Conservation (phyloP, 2,329 filamentous ascomycete species). For the Ilyonectria destructans region DNA sequence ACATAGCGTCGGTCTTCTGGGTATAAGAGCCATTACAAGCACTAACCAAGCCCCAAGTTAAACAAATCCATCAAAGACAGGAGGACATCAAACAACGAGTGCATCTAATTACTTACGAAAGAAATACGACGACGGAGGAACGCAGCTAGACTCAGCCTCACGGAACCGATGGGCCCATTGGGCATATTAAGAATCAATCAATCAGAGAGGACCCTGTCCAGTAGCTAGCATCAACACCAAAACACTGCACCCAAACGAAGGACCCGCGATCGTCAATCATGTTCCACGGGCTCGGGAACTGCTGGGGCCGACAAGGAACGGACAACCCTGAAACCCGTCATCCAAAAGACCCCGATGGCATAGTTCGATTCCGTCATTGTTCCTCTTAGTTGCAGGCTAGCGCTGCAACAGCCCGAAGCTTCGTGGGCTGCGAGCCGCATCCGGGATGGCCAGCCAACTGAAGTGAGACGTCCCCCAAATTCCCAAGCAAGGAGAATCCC, state of each 20-base stretch:
- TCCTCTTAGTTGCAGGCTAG: slow-evolving; percentile 47
- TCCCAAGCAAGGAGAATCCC: slow-evolving; percentile 36
- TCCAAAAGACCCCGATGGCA: slow-evolving; percentile 30
- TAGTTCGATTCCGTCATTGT: slow-evolving; percentile 48
- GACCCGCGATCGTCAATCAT: slow-evolving; percentile 9
- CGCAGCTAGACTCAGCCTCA: neutral
- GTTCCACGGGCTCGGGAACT: slow-evolving; percentile 9
- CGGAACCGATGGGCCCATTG: neutral
- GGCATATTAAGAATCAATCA: neutral
- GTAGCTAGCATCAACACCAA: slow-evolving; percentile 19
- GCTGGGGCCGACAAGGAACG: slow-evolving; percentile 1
- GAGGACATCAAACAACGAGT: no score
- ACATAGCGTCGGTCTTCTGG: no score
- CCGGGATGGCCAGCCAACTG: slow-evolving; percentile 42
- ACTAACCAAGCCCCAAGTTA: no score
- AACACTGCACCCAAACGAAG: slow-evolving; percentile 4
- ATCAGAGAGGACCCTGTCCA: slow-evolving; percentile 5
- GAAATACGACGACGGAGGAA: neutral
- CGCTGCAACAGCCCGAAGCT: slow-evolving; percentile 41
- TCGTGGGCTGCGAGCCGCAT: slow-evolving; percentile 48
- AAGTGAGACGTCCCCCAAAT: slow-evolving; percentile 36
- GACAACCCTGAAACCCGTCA: slow-evolving; percentile 28
- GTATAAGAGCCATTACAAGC: no score
- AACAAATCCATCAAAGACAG: no score
- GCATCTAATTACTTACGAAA: no score